These are phyloP conservation scores for Salvia splendens DNA, from an alignment of 257 asterid species.

Conservation along the genomic window DNA sequence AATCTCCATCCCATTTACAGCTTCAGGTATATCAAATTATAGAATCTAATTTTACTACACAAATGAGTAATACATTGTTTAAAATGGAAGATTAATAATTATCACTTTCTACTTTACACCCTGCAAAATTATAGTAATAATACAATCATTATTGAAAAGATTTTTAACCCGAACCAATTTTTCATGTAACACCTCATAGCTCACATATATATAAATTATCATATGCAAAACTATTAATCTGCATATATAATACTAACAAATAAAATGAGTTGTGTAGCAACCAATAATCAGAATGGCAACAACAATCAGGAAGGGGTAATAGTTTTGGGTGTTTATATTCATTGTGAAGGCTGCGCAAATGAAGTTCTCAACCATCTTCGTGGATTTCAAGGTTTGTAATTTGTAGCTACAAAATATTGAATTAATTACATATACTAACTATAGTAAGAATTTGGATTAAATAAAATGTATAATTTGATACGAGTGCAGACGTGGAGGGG, in stretches of 20 bases:
- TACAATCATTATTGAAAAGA: not conserved
- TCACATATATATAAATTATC: too few species aligned
- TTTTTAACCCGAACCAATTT: not conserved
- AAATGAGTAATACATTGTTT: not conserved
- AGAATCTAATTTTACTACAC: not conserved
- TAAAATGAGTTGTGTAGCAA: not conserved
- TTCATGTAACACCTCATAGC: too few species aligned
- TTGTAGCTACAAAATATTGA: not conserved
- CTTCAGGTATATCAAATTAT: not conserved
- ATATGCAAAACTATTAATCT: not conserved
- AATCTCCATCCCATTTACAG: not conserved
- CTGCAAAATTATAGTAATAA: not conserved
- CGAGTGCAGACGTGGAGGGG: conserved; percentile 55
- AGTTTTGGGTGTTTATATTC: conserved; percentile 53
- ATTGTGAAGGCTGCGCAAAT: conserved; percentile 58
- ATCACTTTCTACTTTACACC: not conserved
- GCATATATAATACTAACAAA: not conserved
- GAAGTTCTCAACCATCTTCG: conserved; percentile 40
- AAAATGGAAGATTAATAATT: not conserved
- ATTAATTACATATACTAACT: not conserved
- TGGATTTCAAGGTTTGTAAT: conserved; percentile 51
- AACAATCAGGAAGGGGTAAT: conserved; percentile 31
- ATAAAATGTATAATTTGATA: not conserved
- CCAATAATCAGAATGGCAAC: conserved; percentile 7
- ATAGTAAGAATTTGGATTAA: too few species aligned